These are phyloP conservation scores for Fraxinus quadrangulata DNA, from an alignment of 257 asterid genomes.

Conservation along the genomic window DNA sequence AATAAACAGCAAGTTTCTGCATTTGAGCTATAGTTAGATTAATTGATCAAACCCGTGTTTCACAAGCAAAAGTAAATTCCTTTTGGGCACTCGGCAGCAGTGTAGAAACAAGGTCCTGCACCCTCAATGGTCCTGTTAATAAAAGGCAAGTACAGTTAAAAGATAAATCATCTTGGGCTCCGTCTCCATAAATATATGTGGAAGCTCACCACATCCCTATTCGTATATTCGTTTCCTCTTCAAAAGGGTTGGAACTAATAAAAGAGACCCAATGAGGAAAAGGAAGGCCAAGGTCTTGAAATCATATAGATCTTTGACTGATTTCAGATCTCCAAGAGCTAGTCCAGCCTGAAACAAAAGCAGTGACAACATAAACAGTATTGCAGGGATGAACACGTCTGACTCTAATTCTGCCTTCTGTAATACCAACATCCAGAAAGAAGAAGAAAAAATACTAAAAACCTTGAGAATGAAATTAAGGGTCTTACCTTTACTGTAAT, in stretches of 20 bases:
- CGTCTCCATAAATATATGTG: constrained; percentile 6
- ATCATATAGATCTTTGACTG: constrained; percentile 89
- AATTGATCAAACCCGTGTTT: background rate
- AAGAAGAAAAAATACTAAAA: background rate
- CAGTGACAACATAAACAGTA: constrained; percentile 12
- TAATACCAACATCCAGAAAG: constrained; percentile 1
- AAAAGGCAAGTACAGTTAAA: background rate
- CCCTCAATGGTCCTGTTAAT: background rate
- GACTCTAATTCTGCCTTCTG: background rate
- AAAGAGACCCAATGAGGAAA: constrained; percentile 81
- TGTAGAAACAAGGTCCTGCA: background rate
- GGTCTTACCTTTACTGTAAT: constrained; percentile 78
- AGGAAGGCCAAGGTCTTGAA: constrained; percentile 76
- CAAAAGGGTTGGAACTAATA: constrained; percentile 79
- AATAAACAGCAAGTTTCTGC: background rate
- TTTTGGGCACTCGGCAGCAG: background rate
- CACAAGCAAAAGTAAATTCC: background rate
- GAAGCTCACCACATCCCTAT: constrained; percentile 33
- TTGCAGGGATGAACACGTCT: background rate
- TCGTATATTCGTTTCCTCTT: constrained; percentile 83
- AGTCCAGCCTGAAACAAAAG: constrained; percentile 51
- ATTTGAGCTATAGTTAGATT: background rate
- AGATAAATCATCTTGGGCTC: background rate
- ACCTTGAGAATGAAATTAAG: constrained; percentile 19
- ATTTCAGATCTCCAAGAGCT: constrained; percentile 90